phyloP scores from a whole-genome alignment of 2,329 filamentous ascomycete species.

The Rasamsonia emersonii region DNA sequence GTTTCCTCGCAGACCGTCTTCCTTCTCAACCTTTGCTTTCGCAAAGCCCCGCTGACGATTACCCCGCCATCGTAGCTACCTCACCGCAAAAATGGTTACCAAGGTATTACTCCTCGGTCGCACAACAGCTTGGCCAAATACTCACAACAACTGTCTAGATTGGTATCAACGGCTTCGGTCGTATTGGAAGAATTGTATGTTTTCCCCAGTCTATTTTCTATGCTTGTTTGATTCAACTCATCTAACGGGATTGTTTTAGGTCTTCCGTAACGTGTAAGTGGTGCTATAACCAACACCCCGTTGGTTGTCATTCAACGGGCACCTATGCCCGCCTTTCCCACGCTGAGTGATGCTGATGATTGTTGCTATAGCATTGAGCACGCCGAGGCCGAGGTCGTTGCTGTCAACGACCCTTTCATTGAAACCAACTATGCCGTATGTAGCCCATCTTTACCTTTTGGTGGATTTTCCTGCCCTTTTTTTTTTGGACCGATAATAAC shows the following conservation, averaged over 20 bases:
- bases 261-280: slow-evolving; percentile 91
- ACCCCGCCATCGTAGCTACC: slow-evolving; percentile 16
- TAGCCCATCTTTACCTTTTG: slow-evolving; percentile 20
- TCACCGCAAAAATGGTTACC: slow-evolving; percentile 27
- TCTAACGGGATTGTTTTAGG: slow-evolving; percentile 28
- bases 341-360: too few species aligned
- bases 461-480: not conserved
- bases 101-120: slow-evolving; percentile 18
- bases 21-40: slow-evolving; percentile 4
- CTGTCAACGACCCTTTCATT: slow-evolving; percentile 99
- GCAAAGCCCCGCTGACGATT: slow-evolving; percentile 18
- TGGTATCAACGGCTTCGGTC: slow-evolving; percentile 99
- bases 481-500: slow-evolving; percentile 7
- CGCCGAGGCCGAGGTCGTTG: slow-evolving; percentile 81
- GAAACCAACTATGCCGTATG: slow-evolving; percentile 94
- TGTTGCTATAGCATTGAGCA: slow-evolving; percentile 61
- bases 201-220: slow-evolving; percentile 1
- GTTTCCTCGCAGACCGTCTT: too few species aligned
- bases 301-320: too few species aligned
- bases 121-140: slow-evolving; percentile 10
- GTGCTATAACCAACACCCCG: too few species aligned
- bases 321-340: too few species aligned
- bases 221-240: slow-evolving; percentile 13
- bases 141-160: slow-evolving; percentile 59
- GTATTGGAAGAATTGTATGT: slow-evolving; percentile 85